These are phyloP conservation scores for Phytophthora pisi DNA, from an alignment of 352 stramenopile species.

Conservation along the genomic window DNA sequence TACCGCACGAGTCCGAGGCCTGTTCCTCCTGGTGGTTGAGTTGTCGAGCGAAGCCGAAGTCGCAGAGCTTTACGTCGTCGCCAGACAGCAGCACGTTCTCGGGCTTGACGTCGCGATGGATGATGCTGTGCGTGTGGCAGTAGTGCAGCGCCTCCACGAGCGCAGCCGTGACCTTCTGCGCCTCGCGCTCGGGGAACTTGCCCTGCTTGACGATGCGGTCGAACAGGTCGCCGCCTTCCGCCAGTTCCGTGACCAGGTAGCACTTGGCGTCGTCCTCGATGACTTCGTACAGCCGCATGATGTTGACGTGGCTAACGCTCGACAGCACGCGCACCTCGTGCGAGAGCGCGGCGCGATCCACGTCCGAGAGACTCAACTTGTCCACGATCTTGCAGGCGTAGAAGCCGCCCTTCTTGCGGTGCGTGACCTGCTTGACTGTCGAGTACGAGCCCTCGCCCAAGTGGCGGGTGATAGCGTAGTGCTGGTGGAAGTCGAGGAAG, in stretches of 20 bases:
- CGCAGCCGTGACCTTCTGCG: constrained; percentile 68
- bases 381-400: constrained; percentile 89
- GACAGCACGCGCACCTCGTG: constrained; percentile 78
- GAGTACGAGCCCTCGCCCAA: constrained; percentile 89
- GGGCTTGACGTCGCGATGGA: constrained; percentile 88
- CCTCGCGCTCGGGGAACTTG: constrained; percentile 69
- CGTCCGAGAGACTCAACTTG: constrained; percentile 72
- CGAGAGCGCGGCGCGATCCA: constrained; percentile 72
- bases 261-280: constrained; percentile 95
- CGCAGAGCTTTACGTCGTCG: constrained; percentile 82
- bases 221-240: constrained; percentile 90
- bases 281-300: constrained; percentile 93
- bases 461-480: constrained; percentile 81
- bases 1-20: constrained; percentile 83
- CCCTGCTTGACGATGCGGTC: constrained; percentile 88
- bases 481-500: constrained; percentile 84
- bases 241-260: constrained; percentile 98
- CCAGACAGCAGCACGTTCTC: constrained; percentile 85
- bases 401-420: constrained; percentile 72
- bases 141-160: constrained; percentile 92
- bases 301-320: constrained; percentile 84
- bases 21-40: constrained; percentile 64
- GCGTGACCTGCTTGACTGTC: constrained; percentile 87
- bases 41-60: constrained; percentile 87
- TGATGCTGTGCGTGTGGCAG: constrained; percentile 89